Percentiles rank a stretch among this genome's conserved stretches.
Conservation (phyloP, 345 rosid genomes). For the Citrus glauca region DNA sequence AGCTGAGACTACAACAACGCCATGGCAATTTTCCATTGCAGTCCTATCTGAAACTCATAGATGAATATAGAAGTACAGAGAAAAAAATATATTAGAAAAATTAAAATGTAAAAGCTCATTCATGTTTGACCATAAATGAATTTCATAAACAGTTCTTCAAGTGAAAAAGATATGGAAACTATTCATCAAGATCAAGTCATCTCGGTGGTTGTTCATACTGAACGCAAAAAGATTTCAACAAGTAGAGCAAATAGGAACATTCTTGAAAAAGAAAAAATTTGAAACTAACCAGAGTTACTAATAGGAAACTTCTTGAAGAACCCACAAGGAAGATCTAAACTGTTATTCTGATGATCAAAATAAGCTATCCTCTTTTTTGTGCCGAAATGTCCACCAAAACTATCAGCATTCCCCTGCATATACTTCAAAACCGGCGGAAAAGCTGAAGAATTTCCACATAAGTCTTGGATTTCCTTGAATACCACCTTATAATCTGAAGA, state of each 20-base stretch:
- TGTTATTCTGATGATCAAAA: constrained; percentile 35
- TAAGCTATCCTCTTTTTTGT: constrained; percentile 52
- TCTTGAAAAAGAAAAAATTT: not conserved
- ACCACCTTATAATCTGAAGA: constrained; percentile 61
- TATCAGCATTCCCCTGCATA: constrained; percentile 33
- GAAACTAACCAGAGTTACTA: constrained; percentile 52
- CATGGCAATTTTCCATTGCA: constrained; percentile 76
- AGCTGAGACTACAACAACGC: constrained; percentile 78
- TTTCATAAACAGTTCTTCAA: too few species aligned
- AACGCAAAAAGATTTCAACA: not conserved
- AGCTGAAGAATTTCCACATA: constrained; percentile 32
- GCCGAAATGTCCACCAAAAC: constrained; percentile 68
- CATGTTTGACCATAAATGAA: not conserved
- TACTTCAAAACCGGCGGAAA: constrained; percentile 44
- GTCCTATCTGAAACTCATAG: constrained; percentile 43
- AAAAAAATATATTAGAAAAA: not conserved
- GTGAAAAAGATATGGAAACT: not conserved
- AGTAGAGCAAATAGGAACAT: not conserved
- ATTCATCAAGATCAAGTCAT: not conserved
- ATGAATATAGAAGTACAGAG: not conserved
- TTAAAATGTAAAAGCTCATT: not conserved
- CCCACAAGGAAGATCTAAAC: constrained; percentile 72
- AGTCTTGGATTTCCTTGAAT: constrained; percentile 46
- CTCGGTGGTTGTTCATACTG: not conserved
- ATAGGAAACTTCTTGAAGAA: constrained; percentile 63